Evolutionary conservation across 148 eudicot species (phyloP).

Genomic region (Talinum fruticosum): DNA sequence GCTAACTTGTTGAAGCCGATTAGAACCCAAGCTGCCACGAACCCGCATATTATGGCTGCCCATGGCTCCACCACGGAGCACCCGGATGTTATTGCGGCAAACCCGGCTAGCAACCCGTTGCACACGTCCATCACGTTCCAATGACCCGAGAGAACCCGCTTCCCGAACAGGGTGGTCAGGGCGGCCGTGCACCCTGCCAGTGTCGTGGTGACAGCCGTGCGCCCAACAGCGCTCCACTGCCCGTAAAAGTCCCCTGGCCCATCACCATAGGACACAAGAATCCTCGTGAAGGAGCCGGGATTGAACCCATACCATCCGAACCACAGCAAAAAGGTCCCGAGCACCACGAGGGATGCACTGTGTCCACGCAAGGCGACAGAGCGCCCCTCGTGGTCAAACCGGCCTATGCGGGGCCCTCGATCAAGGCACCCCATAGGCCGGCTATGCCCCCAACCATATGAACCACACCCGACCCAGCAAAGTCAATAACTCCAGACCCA

Average conservation of each 20-base stretch:
- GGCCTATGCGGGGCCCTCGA: conserved; percentile 65
- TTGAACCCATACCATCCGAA: conserved; percentile 67
- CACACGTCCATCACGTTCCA: conserved; percentile 43
- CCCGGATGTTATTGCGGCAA: conserved; percentile 44
- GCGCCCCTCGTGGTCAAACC: conserved; percentile 52
- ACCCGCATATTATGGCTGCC: conserved; percentile 40
- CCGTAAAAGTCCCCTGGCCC: conserved; percentile 26
- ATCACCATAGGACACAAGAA: conserved; percentile 16
- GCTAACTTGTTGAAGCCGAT: conserved; percentile 51
- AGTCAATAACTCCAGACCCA: conserved; percentile 61
- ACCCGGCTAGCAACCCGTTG: conserved; percentile 44
- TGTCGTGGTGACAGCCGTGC: conserved; percentile 47
- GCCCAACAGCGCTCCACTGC: conserved; percentile 42
- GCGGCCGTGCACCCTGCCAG: conserved; percentile 40
- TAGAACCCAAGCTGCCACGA: conserved; percentile 49
- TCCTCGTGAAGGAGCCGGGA: conserved; percentile 40
- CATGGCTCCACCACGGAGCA: conserved; percentile 46
- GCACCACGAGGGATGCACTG: conserved; percentile 39
- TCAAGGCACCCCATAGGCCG: conserved; percentile 60
- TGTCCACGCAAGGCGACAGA: conserved; percentile 48
- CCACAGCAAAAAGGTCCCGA: conserved; percentile 47
- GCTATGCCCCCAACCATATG: conserved; percentile 78
- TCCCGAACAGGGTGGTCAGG: conserved; percentile 34
- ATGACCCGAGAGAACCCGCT: conserved; percentile 32
- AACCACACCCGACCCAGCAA: conserved; percentile 69